phyloP scores from a whole-genome alignment of 495 filamentous ascomycete species.

The Chaetomium cochliodes region DNA sequence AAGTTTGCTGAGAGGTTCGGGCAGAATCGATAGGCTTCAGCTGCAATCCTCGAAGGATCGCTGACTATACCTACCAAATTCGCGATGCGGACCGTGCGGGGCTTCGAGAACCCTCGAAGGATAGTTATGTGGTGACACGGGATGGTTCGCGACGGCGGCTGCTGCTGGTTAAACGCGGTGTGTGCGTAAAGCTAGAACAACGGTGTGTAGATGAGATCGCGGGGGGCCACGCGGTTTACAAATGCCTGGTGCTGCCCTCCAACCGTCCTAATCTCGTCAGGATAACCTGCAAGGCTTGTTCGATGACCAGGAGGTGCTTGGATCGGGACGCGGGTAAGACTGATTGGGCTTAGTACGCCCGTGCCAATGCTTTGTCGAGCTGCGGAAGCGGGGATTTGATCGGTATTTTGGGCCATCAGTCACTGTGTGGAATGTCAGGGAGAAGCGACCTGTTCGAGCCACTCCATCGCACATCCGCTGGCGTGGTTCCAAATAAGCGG shows the following conservation, averaged over 20 bases:
- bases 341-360: conserved; percentile 1
- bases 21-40: not conserved
- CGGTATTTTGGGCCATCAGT: too few species aligned
- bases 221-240: conserved; percentile 8
- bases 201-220: not conserved
- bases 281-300: not conserved
- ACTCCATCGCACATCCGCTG: not conserved
- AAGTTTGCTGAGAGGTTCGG: not conserved
- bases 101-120: not conserved
- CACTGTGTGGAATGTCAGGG: not conserved
- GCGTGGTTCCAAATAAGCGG: conserved; percentile 1
- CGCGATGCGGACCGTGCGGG: not conserved
- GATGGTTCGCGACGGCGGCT: not conserved
- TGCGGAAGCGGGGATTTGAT: not conserved
- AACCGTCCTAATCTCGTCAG: not conserved
- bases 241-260: conserved; percentile 7
- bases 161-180: not conserved
- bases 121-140: not conserved
- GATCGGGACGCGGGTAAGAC: not conserved
- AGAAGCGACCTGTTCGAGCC: not conserved
- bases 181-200: not conserved
- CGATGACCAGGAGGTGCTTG: not conserved
- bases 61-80: not conserved
- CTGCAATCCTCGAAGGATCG: not conserved
- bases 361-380: not conserved